Evolutionary conservation across 2,329 filamentous ascomycete species (phyloP), one percentile per base, ranked within the genome.

Genomic region (Arthroderma sp.): DNA sequence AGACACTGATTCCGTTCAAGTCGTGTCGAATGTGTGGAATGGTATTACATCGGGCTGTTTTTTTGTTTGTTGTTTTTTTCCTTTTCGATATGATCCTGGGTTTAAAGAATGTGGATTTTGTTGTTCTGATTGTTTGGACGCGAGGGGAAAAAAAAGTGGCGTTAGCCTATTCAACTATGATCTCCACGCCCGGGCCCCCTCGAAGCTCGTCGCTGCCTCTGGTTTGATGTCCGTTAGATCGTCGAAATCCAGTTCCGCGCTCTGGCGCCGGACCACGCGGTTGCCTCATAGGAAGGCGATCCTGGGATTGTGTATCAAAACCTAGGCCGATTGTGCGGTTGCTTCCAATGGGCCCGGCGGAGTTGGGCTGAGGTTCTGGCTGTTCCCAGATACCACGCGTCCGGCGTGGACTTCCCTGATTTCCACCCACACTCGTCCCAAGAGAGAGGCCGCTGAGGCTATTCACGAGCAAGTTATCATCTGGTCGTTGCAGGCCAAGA

Each of bases 121-220:
- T 28, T 48, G 30, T 44, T 49, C 34, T 29, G 15, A 22, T 22
- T 22, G 15, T 22, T 22, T 22, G 15, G 15, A 22, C 15, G 15
- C 15, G 15, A 22, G 15, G 15, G 15, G 15, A 22, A 22, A 22
- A 22, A 22, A 22, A 22, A 22, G 22, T 40, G 40, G n/a, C 46
- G 49, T 54, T 49, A 49, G 38, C 60, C 63, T 75, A 77, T 66
- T 78, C 77, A 55, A 79, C 76, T 55, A 78, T 76, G 58, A 80
- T 78, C 59, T 78, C 75, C 51, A 78, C 71, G 47, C 72, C 72
- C 50, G 73, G 75, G 55, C 71, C 74, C 52, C 74, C 70, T 45
- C 75, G 75, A 48, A 80, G 64, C 59, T 81, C 77, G 54, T 81
- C 77, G 59, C 76, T 80, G 55, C 74, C 74, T 53, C 76, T 74